Base-by-base conservation (phyloP, 768 basidiomycete species). In the Lepiota venenata region DNA sequence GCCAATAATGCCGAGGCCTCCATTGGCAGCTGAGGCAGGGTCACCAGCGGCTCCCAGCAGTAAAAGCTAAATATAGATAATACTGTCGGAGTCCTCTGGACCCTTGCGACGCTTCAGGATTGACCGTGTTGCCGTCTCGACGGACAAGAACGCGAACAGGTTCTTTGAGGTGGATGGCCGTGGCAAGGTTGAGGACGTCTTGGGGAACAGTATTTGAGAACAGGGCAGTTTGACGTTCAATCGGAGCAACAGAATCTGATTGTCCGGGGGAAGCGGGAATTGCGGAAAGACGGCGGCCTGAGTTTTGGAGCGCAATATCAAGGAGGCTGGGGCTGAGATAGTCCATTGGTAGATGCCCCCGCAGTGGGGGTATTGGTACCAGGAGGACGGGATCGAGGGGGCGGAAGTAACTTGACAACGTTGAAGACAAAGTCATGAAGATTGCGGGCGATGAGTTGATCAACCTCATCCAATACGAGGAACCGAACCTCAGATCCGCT, bases 201-300 rank as follows among this genome's bases (percentile, higher is more conserved):
- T 96, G 93, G 14, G 93, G 96, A 15, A 97, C 95, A 2, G 97
- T 99, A 68, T 98, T 98, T 36, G 93, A 96, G 71, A 98, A 98
- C n/a, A 93, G 76, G 6, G 91, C 92, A 3, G 92, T 93, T 69
- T 95, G 93, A 21, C 94, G 85, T 60, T 95, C 93, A 44, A 88
- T 78, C 1, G 65, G 18, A 21, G 59, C 40, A 21, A 60, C 58
- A 18, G 61, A 37, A 21, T 74, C 70, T 60, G 61, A 72, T 18
- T 73, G 74, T 12, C 71, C 75, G 32, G 78, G 74, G 10, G 83
- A 76, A 27, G 83, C 70, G 12, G 76, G 70, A 22, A 84, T 71
- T 16, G 77, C 61, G 41, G 88, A 91, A 60, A 84, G 83, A 61
- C 87, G 75, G 51, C 88, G 78, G 8, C 73, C 75, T 57, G 68